These are phyloP conservation scores for Phytophthora fragariae DNA, from an alignment of 352 stramenopile species.

Conservation along the genomic window DNA sequence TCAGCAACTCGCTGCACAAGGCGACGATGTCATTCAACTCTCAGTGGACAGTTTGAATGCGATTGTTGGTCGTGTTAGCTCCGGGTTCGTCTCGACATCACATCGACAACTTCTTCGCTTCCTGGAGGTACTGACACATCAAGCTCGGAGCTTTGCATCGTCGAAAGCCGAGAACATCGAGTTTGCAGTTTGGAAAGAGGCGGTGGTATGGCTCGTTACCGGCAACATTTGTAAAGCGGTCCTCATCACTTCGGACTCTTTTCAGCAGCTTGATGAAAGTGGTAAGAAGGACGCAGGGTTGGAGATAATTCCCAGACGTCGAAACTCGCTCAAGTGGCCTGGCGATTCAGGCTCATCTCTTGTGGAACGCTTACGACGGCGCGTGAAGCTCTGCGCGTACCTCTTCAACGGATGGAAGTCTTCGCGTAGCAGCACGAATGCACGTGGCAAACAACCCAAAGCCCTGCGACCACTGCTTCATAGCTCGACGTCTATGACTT, in stretches of 20 bases:
- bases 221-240: not conserved
- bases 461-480: not conserved
- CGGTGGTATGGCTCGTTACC: conserved; percentile 22
- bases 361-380: conserved; percentile 36
- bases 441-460: conserved; percentile 12
- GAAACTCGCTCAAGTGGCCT: conserved; percentile 16
- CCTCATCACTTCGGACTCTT: not conserved
- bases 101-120: conserved; percentile 43
- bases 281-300: not conserved
- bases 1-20: conserved; percentile 20
- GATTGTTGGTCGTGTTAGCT: conserved; percentile 18
- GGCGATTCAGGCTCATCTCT: conserved; percentile 13
- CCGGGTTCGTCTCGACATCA: conserved; percentile 39
- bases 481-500: not conserved
- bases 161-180: not conserved
- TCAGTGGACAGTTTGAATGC: not conserved
- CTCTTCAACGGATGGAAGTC: conserved; percentile 38
- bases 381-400: conserved; percentile 33
- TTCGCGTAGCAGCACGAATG: conserved; percentile 1
- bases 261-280: not conserved
- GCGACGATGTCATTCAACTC: conserved; percentile 1
- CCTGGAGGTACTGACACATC: conserved; percentile 15
- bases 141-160: not conserved
- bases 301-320: not conserved
- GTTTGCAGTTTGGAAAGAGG: not conserved